Percentiles rank a stretch among this genome's conserved stretches.
These are phyloP conservation scores for Domatiomyces globalis DNA, from an alignment of 2,329 filamentous ascomycete genomes.

Conservation along the genomic window DNA sequence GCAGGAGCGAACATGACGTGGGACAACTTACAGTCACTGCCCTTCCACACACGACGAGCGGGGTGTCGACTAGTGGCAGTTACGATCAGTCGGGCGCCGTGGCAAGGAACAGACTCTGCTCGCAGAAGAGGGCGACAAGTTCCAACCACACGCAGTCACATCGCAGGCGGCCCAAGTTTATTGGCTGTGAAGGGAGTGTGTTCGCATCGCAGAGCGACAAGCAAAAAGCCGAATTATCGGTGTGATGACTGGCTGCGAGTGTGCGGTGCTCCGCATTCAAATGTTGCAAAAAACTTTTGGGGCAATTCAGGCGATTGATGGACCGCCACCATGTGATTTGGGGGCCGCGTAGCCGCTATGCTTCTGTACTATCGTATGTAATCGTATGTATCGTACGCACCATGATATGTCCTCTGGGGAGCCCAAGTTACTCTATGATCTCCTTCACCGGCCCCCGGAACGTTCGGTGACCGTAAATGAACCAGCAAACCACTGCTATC, in stretches of 20 bases:
- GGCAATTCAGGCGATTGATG: neutral
- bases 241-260: neutral
- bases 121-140: neutral
- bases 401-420: no score
- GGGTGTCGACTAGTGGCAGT: neutral
- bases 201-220: neutral
- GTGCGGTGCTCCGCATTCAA: neutral
- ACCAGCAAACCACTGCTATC: conserved; percentile 7
- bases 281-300: neutral
- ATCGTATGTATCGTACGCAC: no score
- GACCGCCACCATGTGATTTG: neutral
- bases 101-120: neutral
- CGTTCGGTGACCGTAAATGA: conserved; percentile 6
- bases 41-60: neutral
- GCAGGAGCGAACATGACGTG: neutral
- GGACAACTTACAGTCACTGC: neutral
- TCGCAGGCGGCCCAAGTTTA: no score
- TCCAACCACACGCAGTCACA: neutral
- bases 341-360: no score
- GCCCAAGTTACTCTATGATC: conserved; percentile 1
- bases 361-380: no score
- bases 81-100: neutral
- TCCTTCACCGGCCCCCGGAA: conserved; percentile 15
- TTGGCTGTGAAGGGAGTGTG: neutral
- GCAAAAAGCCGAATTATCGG: neutral